Evolutionary conservation across 2,329 filamentous ascomycete genomes (phyloP).

Genomic region (Monilinia fructigena): DNA sequence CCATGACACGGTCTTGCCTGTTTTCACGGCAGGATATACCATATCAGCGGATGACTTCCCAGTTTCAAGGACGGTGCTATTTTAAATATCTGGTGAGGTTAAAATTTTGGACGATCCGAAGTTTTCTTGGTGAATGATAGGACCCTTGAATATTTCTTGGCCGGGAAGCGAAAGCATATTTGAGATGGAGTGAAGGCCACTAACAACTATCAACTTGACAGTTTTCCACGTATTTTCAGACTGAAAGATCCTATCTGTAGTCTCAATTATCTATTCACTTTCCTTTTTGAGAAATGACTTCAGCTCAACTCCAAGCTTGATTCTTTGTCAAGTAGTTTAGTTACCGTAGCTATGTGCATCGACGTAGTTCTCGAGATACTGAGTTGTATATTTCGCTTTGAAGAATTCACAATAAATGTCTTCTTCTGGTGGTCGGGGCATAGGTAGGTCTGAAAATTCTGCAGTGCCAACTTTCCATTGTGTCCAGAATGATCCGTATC

Average conservation of each 20-base stretch:
- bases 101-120: background rate
- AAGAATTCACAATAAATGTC: background rate
- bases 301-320: too few species aligned
- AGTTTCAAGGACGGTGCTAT: background rate
- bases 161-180: background rate
- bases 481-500: too few species aligned
- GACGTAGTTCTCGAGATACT: too few species aligned
- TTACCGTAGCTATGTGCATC: too few species aligned
- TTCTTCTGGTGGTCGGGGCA: background rate
- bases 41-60: constrained; percentile 4
- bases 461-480: too few species aligned
- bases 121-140: background rate
- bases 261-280: too few species aligned
- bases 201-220: background rate
- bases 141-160: background rate
- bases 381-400: too few species aligned
- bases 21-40: background rate
- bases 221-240: too few species aligned
- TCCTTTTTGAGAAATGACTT: too few species aligned
- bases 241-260: too few species aligned
- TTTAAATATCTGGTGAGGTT: background rate
- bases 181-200: background rate
- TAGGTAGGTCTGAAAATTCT: background rate
- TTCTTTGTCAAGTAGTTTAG: too few species aligned
- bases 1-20: background rate